Percentiles rank a stretch among this genome's conserved stretches.
These are phyloP conservation scores for Podospora australis DNA, from an alignment of 495 filamentous ascomycete genomes.

Conservation along the genomic window DNA sequence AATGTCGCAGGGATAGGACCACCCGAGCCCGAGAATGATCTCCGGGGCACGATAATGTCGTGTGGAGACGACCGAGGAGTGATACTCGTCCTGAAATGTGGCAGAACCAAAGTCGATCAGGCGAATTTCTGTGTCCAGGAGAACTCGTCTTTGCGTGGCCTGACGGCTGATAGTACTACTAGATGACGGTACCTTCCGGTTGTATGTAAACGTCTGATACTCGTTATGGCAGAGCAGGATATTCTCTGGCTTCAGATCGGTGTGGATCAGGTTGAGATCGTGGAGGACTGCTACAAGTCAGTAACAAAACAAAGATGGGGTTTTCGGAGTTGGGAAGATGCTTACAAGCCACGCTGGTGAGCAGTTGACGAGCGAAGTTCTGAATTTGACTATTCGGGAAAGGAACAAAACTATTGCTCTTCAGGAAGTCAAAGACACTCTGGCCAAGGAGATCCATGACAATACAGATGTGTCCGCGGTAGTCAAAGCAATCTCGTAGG, in stretches of 20 bases:
- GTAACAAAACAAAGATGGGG: too few relatives aligned
- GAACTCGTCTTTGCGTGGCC: constrained; percentile 77
- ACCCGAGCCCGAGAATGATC: constrained; percentile 93
- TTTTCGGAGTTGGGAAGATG: too few relatives aligned
- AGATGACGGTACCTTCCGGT: constrained; percentile 87
- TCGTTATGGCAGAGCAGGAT: constrained; percentile 84
- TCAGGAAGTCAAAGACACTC: constrained; percentile 97
- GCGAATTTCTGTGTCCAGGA: constrained; percentile 92
- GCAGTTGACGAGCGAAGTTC: constrained; percentile 86
- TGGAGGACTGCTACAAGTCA: constrained; percentile 66
- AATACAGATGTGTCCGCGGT: constrained; percentile 96
- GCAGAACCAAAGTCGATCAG: constrained; percentile 97
- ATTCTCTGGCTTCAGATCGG: constrained; percentile 96
- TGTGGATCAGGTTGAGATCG: constrained; percentile 96
- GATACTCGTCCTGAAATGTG: constrained; percentile 97
- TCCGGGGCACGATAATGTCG: constrained; percentile 94
- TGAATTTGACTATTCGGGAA: constrained; percentile 99
- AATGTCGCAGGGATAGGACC: constrained; percentile 96
- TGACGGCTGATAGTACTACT: constrained; percentile 68
- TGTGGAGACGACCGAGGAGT: constrained; percentile 94
- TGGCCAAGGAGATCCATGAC: constrained; percentile 94
- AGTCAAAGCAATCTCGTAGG: constrained; percentile 95
- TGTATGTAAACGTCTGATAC: constrained; percentile 97
- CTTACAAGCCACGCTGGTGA: constrained; percentile 98
- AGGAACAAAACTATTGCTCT: constrained; percentile 87